Evolutionary conservation across 2,329 filamentous ascomycete species (phyloP), one percentile per base, ranked within the genome.

Genomic region (Chalara sp.): DNA sequence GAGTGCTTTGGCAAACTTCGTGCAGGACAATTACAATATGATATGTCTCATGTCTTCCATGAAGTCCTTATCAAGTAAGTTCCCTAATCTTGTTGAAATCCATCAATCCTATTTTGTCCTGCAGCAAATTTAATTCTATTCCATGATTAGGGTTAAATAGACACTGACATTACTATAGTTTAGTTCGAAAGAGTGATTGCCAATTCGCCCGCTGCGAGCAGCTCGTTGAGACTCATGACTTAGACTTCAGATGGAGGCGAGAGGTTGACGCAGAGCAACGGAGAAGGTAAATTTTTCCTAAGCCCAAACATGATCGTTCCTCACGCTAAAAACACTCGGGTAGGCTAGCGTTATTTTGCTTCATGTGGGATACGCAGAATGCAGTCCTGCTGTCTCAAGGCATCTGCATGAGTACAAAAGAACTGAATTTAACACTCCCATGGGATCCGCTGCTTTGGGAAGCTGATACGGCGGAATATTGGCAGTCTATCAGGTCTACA

Each of bases 361-460:
- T 84, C 61, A 78, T 84, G 69, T 84, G 80, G 81, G 81, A 84
- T 56, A 81, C 79, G 0, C 80, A 84, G 49, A 80, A 84, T 53
- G 80, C 80, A 0, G 78, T 83, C 0, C 68, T 84, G 0, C 84
- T 84, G 61, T 83, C 78, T n/a, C 80, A 84, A 59, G 81, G 78
- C 5, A 70, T 84, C 0, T 84, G 80, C 64, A 84, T 84, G 80
- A 83, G 79, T 1, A 78, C 80, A 0, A 83, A 83, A 46, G 80
- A 84, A 57, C 70, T 85, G 1, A 73, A 78, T 1, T 72, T 79
- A 0, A 70, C 72, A 2, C 62, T 84, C 2, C 81, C 80, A 0
- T 83, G 78, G 57, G 70, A 73, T 40, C 71, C 79, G 46, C 61
- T 68, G 0, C 58, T 76, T 0, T 85, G 81, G 80, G 80, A 83